phyloP scores from a whole-genome alignment of 306 rosid genomes.

The Cucumis hystrix region DNA sequence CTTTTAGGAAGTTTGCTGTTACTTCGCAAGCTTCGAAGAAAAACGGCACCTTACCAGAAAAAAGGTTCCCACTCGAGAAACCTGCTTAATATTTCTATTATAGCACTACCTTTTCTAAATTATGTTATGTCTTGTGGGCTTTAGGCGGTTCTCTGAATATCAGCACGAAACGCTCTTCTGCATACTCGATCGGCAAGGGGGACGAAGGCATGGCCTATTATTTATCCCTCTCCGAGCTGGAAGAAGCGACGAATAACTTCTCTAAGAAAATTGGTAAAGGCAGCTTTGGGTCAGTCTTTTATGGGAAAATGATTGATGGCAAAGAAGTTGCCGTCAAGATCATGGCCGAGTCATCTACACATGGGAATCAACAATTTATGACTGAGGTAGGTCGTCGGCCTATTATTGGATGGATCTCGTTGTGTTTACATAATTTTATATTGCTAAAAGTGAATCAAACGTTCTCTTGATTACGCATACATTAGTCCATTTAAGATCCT shows the following conservation, averaged over 20 bases:
- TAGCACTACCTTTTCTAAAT: neutral
- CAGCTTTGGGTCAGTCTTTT: slow-evolving; percentile 90
- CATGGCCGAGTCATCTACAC: slow-evolving; percentile 68
- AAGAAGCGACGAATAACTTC: slow-evolving; percentile 63
- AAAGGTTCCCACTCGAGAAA: slow-evolving; percentile 35
- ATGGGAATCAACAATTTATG: slow-evolving; percentile 73
- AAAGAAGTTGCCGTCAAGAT: slow-evolving; percentile 96
- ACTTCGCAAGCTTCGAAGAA: slow-evolving; percentile 28
- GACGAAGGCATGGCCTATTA: slow-evolving; percentile 84
- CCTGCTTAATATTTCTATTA: neutral
- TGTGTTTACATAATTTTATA: neutral
- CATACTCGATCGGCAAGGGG: slow-evolving; percentile 44
- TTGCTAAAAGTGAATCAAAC: neutral
- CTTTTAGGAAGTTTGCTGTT: slow-evolving; percentile 45
- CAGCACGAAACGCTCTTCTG: slow-evolving; percentile 46
- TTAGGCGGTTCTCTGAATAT: slow-evolving; percentile 50
- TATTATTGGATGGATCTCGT: neutral
- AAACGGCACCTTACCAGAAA: slow-evolving; percentile 26
- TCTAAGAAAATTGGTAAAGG: slow-evolving; percentile 78
- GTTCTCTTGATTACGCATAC: neutral
- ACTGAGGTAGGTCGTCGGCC: slow-evolving; percentile 44
- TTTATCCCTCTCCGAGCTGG: slow-evolving; percentile 54
- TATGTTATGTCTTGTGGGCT: neutral
- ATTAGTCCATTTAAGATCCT: neutral
- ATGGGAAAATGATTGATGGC: slow-evolving; percentile 92